Evolutionary conservation across 768 basidiomycete species (phyloP), one percentile per base, ranked within the genome.

Genomic region (Porpolomopsis calyptriformis): DNA sequence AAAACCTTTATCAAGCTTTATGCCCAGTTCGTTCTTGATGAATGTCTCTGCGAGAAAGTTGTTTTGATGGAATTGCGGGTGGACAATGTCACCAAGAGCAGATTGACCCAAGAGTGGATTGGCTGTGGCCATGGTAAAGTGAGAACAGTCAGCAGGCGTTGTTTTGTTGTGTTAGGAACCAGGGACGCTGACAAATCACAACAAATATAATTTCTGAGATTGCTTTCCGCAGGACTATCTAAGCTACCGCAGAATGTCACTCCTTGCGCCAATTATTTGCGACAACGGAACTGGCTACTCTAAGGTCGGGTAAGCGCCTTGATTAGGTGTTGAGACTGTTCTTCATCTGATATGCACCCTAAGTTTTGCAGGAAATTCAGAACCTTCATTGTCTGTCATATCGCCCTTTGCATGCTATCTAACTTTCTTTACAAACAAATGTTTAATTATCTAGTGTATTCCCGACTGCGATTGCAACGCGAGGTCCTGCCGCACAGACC

Each of bases 251-350:
- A 64, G 51, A 47, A 93, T 96, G 90, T 83, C 86, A 45, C 63
- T 83, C 26, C 80, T 92, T 50, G 85, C 91, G 4, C 92, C 93
- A 49, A 90, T 98, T 60, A 93, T 97, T 55, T 93, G 91, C 59
- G 93, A 98, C 71, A 96, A 97, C 72, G 93, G 93, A 34, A 96
- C 93, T 37, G 93, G 94, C 26, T 97, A 76, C 65, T 94, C 93
- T 9, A 97, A 97, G 77, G 84, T 97, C 64, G 94, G 93, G 91
- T 92, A 62, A 36, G 82, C 64, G 35, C n/a, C 19, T 16, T 26
- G 26, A 10, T 7, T 26, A 2, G 18, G 16, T 19, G 7, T 11
- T 20, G 10, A 14, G 24, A n/a, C 37, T 34, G 43, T 14, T 19
- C 14, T 20, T 33, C 47, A 39, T 3, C 34, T 27, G 18, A 25